Evolutionary conservation across 495 filamentous ascomycete species (phyloP).

Genomic region (Aspergillus incahuasiensis): DNA sequence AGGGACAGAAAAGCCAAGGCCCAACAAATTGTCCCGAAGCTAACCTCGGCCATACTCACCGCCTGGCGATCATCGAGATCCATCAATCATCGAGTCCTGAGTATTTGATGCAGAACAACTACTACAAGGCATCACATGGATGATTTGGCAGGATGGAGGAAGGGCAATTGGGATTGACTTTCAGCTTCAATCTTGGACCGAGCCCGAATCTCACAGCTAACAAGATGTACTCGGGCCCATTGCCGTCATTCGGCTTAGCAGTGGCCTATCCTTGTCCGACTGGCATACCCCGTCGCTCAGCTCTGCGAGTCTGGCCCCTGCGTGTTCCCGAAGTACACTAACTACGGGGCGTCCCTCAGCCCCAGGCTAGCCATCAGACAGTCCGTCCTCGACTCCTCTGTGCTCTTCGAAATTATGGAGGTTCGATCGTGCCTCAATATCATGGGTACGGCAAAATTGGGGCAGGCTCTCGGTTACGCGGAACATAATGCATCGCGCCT

Average conservation of each 20-base stretch:
- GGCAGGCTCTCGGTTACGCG: background rate
- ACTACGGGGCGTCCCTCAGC: background rate
- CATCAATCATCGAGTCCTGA: background rate
- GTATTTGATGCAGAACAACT: too few relatives aligned
- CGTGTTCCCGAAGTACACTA: background rate
- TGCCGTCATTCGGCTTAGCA: background rate
- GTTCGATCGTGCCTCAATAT: background rate
- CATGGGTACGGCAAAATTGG: background rate
- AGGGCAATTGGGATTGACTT: too few relatives aligned
- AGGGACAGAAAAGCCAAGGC: background rate
- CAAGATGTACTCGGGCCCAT: background rate
- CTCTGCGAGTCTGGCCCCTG: background rate
- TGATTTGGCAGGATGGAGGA: too few relatives aligned
- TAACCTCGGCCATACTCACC: background rate
- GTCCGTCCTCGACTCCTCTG: background rate
- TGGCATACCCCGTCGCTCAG: background rate
- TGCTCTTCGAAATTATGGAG: background rate
- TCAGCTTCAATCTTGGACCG: too few relatives aligned
- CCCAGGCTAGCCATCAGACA: background rate
- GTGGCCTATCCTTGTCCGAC: background rate
- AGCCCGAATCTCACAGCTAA: too few relatives aligned
- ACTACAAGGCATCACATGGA: too few relatives aligned
- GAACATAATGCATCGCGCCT: background rate
- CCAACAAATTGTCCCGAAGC: background rate
- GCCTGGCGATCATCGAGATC: background rate